A percentile compares a stretch with the other conserved stretches of the same genome.
These are phyloP conservation scores for Sarcomyxa edulis DNA, from an alignment of 768 basidiomycete genomes.

Conservation along the genomic window DNA sequence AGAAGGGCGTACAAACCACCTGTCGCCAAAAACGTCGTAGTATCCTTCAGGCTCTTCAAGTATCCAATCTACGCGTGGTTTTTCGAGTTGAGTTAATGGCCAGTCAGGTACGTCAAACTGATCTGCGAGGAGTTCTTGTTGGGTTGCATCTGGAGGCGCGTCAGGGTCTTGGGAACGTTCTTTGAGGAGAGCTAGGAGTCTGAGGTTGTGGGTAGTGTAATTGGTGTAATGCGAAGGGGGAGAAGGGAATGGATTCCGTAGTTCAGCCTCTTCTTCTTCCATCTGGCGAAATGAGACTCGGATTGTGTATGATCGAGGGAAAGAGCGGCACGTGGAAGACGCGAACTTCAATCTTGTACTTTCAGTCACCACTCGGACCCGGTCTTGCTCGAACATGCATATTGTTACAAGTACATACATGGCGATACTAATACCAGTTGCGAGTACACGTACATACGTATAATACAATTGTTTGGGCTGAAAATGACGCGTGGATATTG, in stretches of 20 bases:
- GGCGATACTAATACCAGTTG: too few relatives aligned
- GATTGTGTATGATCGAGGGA: slow-evolving; percentile 4
- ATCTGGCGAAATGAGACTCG: slow-evolving; percentile 24
- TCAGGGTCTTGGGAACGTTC: slow-evolving; percentile 33
- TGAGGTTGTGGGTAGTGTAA: slow-evolving; percentile 72
- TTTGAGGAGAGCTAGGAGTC: slow-evolving; percentile 56
- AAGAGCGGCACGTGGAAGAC: not conserved
- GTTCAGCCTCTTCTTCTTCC: slow-evolving; percentile 72
- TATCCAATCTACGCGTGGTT: slow-evolving; percentile 89
- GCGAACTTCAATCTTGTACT: not conserved
- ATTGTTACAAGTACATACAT: too few relatives aligned
- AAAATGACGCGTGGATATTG: too few relatives aligned
- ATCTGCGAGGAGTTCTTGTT: slow-evolving; percentile 62
- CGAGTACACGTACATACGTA: too few relatives aligned
- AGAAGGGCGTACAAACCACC: slow-evolving; percentile 80
- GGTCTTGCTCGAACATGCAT: too few relatives aligned
- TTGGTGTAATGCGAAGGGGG: slow-evolving; percentile 81
- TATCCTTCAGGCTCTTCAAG: slow-evolving; percentile 69
- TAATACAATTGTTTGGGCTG: too few relatives aligned
- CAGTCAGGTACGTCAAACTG: slow-evolving; percentile 74
- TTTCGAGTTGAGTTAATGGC: slow-evolving; percentile 72
- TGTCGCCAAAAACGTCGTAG: slow-evolving; percentile 83
- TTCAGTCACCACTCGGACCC: not conserved
- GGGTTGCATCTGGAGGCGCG: slow-evolving; percentile 41
- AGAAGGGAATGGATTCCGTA: slow-evolving; percentile 85